Base-by-base conservation (phyloP, 2,329 filamentous ascomycete species). In the Phaeophleospora eucalypticola region DNA sequence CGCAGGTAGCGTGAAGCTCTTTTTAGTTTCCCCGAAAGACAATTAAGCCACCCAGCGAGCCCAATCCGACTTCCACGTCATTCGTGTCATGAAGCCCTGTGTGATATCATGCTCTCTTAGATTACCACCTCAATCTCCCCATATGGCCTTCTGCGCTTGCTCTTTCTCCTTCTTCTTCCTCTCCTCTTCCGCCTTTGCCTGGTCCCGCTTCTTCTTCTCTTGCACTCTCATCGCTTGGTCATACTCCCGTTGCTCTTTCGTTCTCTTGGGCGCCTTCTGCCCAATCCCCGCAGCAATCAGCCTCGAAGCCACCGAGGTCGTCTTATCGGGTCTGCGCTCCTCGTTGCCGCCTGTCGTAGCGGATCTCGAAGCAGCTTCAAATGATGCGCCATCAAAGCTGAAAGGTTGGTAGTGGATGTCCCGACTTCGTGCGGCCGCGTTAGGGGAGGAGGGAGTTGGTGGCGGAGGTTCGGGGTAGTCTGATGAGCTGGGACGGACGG, bases 261-360 rank as follows among this genome's bases (percentile, higher is more conserved):
- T 96, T 66, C 84, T 80, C 71, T 81, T 85, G 24, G 89, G 88
- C 27, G 84, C 82, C 61, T 83, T 82, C 45, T 96, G 80, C 1
- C 93, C 93, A 56, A 97, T 71, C 0, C 87, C 89, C 3, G 86
- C 87, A 0, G 89, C 89, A 65, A 98, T 97, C 80, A 98, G 78
- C 49, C 93, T 77, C 52, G 86, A 81, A 4, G 93, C 93, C 33
- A 95, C 89, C 0, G 89, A 88, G 51, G 94, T 94, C 52, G 90
- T 94, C 75, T 95, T 98, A 70, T 95, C 90, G 0, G 89, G 91
- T 73, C 46, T 58, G 49, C 49, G 61, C 46, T 57, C 65, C 48
- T 58, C 65, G 55, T 43, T 59, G n/a, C n/a, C 24, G 51, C 18
- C 41, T 9, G 36, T 33, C 8, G 21, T 41, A 2, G 18, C 35